phyloP scores from a whole-genome alignment of 2,329 filamentous ascomycete genomes.

The Fusarium oligoseptatum region DNA sequence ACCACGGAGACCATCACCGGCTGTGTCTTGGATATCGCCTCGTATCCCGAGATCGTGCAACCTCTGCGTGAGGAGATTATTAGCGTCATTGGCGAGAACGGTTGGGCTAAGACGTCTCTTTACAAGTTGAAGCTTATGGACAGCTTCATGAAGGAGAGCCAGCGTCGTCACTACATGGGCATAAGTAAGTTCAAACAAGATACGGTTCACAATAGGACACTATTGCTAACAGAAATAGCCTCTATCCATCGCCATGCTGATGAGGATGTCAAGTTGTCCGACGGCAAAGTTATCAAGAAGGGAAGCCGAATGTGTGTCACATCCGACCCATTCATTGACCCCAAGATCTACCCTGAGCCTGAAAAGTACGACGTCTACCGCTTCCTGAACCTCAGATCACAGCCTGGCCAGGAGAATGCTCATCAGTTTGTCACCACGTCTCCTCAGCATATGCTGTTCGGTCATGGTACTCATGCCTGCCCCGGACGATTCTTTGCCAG shows the following conservation, averaged over 20 bases:
- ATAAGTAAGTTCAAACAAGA: background rate
- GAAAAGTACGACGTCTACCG: background rate
- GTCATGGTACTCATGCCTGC: slow-evolving; percentile 57
- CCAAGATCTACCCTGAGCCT: background rate
- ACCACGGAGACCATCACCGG: background rate
- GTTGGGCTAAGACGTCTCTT: background rate
- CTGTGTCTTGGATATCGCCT: background rate
- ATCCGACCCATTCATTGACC: background rate
- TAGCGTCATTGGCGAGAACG: background rate
- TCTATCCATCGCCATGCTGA: background rate
- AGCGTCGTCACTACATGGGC: background rate
- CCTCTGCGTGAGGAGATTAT: background rate
- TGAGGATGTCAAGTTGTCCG: background rate
- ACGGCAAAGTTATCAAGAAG: background rate
- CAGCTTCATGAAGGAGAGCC: slow-evolving; percentile 1
- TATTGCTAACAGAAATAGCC: background rate
- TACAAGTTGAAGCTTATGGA: background rate
- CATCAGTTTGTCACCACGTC: background rate
- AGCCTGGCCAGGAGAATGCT: slow-evolving; percentile 51
- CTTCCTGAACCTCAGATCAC: background rate
- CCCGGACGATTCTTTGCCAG: slow-evolving; percentile 68
- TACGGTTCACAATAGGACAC: background rate
- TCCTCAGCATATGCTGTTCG: background rate
- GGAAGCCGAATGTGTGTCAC: background rate
- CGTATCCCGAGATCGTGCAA: background rate